Conservation (phyloP, 208 protist species). For the Leishmania aethiopica region DNA sequence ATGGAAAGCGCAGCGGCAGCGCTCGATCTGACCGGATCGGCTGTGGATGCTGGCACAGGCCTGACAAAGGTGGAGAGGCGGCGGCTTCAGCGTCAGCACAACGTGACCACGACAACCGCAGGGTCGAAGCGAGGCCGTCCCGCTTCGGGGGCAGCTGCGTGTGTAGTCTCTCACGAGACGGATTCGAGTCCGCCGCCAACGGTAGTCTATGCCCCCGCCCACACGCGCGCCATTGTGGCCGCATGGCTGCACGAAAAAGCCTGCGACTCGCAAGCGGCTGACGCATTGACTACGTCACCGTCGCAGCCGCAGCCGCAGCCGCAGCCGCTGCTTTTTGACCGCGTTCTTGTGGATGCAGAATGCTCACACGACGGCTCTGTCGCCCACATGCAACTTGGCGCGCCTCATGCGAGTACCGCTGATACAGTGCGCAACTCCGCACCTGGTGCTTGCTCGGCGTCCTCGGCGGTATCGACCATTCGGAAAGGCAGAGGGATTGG, state of each 20-base stretch:
- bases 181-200: background rate
- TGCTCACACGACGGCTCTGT: constrained; percentile 92
- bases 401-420: background rate
- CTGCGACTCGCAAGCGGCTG: background rate
- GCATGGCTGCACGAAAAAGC: constrained; percentile 2
- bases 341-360: constrained; percentile 89
- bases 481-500: constrained; percentile 37
- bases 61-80: constrained; percentile 36
- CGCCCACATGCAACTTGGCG: constrained; percentile 54
- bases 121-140: background rate
- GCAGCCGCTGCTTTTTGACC: constrained; percentile 56
- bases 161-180: background rate
- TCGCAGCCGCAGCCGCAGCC: background rate
- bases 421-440: background rate
- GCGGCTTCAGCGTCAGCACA: constrained; percentile 10
- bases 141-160: background rate
- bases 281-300: background rate
- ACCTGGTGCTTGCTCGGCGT: background rate
- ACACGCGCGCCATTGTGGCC: background rate
- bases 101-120: background rate
- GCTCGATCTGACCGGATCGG: constrained; percentile 20
- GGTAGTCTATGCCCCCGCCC: constrained; percentile 32
- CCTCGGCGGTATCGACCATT: constrained; percentile 1
- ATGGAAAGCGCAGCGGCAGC: constrained; percentile 14
- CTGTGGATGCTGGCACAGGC: constrained; percentile 21